phyloP scores from a whole-genome alignment of 345 rosid species.

The Pistacia atlantica region DNA sequence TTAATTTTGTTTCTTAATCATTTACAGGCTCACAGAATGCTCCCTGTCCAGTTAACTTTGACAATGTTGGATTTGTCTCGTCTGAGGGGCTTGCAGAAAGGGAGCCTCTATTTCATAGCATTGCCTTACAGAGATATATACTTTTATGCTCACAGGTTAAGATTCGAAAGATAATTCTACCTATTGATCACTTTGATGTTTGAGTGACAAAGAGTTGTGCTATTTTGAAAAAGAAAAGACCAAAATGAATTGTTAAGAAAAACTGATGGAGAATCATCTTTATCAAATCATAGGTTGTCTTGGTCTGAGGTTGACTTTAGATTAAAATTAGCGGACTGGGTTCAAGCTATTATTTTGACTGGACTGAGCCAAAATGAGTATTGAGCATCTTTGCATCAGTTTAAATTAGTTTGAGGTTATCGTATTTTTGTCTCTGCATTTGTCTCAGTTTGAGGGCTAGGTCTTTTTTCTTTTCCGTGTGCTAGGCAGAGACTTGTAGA shows the following conservation, averaged over 20 bases:
- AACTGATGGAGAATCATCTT: not conserved
- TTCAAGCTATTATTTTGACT: not conserved
- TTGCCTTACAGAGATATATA: conserved; percentile 82
- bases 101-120: conserved; percentile 68
- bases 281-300: not conserved
- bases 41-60: conserved; percentile 21
- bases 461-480: not conserved
- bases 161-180: conserved; percentile 9
- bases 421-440: not conserved
- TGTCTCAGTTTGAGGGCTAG: not conserved
- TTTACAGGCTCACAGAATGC: conserved; percentile 32
- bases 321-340: not conserved
- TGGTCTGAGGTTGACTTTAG: not conserved
- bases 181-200: not conserved
- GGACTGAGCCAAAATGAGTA: not conserved
- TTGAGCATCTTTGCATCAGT: not conserved
- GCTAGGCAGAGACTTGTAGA: not conserved
- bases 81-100: conserved; percentile 27
- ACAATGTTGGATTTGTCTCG: conserved; percentile 29
- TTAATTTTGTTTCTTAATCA: conserved; percentile 2
- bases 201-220: not conserved
- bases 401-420: not conserved
- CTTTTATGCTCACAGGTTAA: conserved; percentile 83
- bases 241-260: not conserved
- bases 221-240: not conserved